These are phyloP conservation scores for Aspergillus fructus DNA, from an alignment of 2,329 filamentous ascomycete genomes.

Conservation along the genomic window DNA sequence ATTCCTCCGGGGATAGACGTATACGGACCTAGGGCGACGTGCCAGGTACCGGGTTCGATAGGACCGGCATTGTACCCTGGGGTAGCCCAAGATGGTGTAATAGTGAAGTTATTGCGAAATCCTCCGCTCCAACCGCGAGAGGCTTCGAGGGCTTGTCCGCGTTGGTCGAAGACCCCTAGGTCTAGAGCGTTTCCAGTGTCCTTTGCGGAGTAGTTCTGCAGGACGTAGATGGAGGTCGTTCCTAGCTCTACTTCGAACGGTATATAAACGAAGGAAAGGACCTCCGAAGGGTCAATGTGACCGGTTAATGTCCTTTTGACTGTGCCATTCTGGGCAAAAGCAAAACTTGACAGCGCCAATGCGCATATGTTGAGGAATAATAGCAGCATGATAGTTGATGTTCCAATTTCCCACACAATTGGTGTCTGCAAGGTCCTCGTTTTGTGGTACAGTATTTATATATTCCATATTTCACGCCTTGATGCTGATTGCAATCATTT, in stretches of 20 bases:
- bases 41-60: background rate
- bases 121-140: background rate
- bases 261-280: slow-evolving; percentile 23
- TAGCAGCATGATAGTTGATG: background rate
- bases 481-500: background rate
- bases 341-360: background rate
- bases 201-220: background rate
- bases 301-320: slow-evolving; percentile 15
- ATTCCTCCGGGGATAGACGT: background rate
- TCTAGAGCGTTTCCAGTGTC: background rate
- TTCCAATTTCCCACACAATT: background rate
- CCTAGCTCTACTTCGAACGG: background rate
- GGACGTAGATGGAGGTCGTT: background rate
- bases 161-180: background rate
- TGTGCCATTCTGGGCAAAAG: background rate
- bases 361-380: background rate
- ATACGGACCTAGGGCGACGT: background rate
- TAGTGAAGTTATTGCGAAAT: background rate
- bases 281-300: slow-evolving; percentile 13
- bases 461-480: background rate
- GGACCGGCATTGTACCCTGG: background rate
- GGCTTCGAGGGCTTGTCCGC: background rate
- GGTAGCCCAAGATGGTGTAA: background rate
- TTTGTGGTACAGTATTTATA: background rate
- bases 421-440: background rate